A percentile compares a stretch with the other conserved stretches of the same genome.
Conservation (phyloP, 148 eudicot species). For the Arctostaphylos glauca region DNA sequence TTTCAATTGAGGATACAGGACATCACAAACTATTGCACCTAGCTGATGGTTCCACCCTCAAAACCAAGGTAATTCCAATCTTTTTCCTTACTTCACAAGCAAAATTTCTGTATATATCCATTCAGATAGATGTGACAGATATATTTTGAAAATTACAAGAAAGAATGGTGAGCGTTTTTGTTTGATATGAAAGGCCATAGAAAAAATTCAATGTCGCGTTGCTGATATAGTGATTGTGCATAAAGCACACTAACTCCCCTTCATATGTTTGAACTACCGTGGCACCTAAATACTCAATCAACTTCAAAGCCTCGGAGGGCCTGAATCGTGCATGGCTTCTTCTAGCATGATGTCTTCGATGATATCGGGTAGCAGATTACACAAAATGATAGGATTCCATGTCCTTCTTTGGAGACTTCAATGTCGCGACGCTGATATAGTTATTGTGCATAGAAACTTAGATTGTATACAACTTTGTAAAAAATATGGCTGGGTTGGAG, state of each 20-base stretch:
- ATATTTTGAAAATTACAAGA: background rate
- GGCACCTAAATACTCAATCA: too few relatives aligned
- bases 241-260: too few relatives aligned
- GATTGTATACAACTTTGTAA: background rate
- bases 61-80: slow-evolving; percentile 37
- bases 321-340: too few relatives aligned
- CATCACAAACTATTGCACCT: slow-evolving; percentile 43
- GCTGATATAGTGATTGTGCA: too few relatives aligned
- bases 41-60: slow-evolving; percentile 40
- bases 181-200: background rate
- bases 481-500: background rate
- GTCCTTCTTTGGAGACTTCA: too few relatives aligned
- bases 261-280: too few relatives aligned
- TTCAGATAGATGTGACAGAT: background rate
- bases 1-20: slow-evolving; percentile 36
- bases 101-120: background rate
- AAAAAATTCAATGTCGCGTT: background rate
- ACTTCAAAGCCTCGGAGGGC: too few relatives aligned
- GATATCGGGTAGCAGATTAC: too few relatives aligned
- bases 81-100: background rate
- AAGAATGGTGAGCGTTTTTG: background rate
- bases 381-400: too few relatives aligned
- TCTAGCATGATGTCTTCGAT: too few relatives aligned
- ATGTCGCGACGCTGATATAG: background rate
- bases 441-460: background rate